A percentile compares a stretch with the other conserved stretches of the same genome.
phyloP scores from a whole-genome alignment of 2,329 filamentous ascomycete genomes.

The Bipolaris sorokiniana region DNA sequence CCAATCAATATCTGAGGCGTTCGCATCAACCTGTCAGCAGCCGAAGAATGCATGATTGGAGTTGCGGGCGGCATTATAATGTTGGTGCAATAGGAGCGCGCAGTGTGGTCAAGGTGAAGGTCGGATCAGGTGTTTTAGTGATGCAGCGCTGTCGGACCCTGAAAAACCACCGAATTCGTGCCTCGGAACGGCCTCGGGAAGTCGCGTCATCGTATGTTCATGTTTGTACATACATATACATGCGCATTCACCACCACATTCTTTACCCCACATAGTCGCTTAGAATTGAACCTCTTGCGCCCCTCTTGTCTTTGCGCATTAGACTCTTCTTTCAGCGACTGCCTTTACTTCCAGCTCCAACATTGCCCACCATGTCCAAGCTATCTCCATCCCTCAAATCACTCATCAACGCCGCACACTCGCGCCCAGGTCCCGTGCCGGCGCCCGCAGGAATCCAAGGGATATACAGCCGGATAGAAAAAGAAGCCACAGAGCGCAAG shows the following conservation, averaged over 20 bases:
- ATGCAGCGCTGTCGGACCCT: conserved; percentile 1
- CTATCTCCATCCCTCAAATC: conserved; percentile 44
- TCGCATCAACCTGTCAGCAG: neutral
- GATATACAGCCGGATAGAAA: conserved; percentile 41
- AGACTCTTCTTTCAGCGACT: neutral
- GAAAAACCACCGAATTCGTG: conserved; percentile 11
- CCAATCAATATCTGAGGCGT: neutral
- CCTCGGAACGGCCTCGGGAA: conserved; percentile 14
- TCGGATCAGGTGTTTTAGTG: neutral
- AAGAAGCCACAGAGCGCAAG: conserved; percentile 38
- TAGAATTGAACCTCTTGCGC: neutral
- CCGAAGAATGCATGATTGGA: neutral
- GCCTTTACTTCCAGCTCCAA: neutral
- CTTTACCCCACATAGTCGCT: neutral
- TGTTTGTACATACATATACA: conserved; percentile 8
- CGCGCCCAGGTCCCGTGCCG: conserved; percentile 44
- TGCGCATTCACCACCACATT: neutral
- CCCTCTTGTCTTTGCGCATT: neutral
- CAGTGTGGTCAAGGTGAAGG: neutral
- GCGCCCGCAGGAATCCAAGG: conserved; percentile 41
- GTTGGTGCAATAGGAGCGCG: neutral
- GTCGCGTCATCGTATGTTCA: conserved; percentile 7
- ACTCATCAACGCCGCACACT: conserved; percentile 45
- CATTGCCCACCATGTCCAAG: conserved; percentile 40
- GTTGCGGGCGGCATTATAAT: neutral